These are phyloP conservation scores for Trichoderma citrinoviride DNA, from an alignment of 2,329 filamentous ascomycete species.

Conservation along the genomic window DNA sequence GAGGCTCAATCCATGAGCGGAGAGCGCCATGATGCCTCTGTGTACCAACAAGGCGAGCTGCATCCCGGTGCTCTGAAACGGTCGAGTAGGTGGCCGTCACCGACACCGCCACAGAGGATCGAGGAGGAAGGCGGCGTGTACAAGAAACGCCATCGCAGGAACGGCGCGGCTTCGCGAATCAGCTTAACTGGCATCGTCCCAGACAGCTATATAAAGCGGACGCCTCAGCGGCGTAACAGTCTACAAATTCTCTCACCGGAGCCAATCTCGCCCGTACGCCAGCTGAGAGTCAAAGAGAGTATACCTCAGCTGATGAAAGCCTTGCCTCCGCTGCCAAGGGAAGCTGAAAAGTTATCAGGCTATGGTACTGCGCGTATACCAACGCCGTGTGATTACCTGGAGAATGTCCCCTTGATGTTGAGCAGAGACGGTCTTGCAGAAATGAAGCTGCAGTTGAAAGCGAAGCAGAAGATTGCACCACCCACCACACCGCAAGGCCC, in stretches of 20 bases:
- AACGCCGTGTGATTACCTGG: background rate
- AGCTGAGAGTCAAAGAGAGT: conserved; percentile 48
- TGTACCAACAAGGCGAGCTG: background rate
- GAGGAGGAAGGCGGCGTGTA: conserved; percentile 12
- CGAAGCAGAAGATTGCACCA: background rate
- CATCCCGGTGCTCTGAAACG: background rate
- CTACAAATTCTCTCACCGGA: conserved; percentile 45
- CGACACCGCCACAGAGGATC: conserved; percentile 2
- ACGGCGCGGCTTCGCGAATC: conserved; percentile 29
- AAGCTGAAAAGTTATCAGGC: conserved; percentile 21
- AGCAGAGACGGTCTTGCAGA: background rate
- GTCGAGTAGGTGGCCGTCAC: background rate
- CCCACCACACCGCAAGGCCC: background rate
- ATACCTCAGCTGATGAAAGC: conserved; percentile 54
- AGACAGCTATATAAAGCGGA: background rate
- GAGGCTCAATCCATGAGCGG: background rate
- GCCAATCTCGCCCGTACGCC: conserved; percentile 46
- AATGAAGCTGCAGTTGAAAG: background rate
- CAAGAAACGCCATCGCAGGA: conserved; percentile 29
- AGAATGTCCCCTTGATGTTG: background rate
- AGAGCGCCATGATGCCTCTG: background rate
- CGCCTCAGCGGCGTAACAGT: conserved; percentile 19
- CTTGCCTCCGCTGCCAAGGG: conserved; percentile 45
- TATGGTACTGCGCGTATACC: background rate
- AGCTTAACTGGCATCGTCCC: conserved; percentile 22